phyloP scores from a whole-genome alignment of 768 basidiomycete species.

The Mycena belliarum region DNA sequence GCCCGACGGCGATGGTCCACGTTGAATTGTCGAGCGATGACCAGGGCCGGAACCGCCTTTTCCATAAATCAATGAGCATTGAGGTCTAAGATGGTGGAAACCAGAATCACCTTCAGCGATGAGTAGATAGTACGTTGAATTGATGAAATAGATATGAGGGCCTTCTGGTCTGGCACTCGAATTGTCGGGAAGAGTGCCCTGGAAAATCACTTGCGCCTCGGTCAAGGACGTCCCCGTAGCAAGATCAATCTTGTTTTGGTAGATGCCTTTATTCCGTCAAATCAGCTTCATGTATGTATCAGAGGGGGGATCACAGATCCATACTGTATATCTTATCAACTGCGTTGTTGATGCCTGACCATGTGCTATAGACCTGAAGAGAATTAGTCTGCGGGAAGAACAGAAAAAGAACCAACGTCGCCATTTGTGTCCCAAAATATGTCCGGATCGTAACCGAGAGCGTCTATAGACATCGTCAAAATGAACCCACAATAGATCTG shows the following conservation, averaged over 20 bases:
- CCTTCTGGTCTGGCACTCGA: conserved; percentile 41
- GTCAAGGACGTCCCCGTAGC: conserved; percentile 38
- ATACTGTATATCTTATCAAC: conserved; percentile 41
- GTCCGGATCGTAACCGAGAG: conserved; percentile 40
- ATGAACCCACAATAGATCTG: background rate
- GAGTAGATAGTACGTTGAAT: conserved; percentile 41
- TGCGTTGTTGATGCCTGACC: conserved; percentile 41
- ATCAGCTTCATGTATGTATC: background rate
- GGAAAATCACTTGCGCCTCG: conserved; percentile 36
- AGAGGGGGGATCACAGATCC: background rate
- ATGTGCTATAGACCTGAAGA: conserved; percentile 30
- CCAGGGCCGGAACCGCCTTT: conserved; percentile 37
- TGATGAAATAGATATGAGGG: conserved; percentile 40
- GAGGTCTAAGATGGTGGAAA: background rate
- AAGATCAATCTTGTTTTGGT: conserved; percentile 41
- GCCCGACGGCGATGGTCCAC: conserved; percentile 38
- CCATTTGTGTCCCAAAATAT: conserved; percentile 44
- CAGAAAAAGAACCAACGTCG: conserved; percentile 26
- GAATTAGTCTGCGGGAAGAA: background rate
- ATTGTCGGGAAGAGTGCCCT: conserved; percentile 38
- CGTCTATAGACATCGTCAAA: conserved; percentile 24
- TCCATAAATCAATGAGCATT: background rate
- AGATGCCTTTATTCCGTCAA: conserved; percentile 36
- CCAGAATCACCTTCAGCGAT: conserved; percentile 37
- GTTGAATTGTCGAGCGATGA: conserved; percentile 40